A percentile compares a stretch with the other conserved stretches of the same genome.
phyloP scores from a whole-genome alignment of 225 moss, liverwort and hornwort species.

The Bryoerythrophyllum caledonicum region DNA sequence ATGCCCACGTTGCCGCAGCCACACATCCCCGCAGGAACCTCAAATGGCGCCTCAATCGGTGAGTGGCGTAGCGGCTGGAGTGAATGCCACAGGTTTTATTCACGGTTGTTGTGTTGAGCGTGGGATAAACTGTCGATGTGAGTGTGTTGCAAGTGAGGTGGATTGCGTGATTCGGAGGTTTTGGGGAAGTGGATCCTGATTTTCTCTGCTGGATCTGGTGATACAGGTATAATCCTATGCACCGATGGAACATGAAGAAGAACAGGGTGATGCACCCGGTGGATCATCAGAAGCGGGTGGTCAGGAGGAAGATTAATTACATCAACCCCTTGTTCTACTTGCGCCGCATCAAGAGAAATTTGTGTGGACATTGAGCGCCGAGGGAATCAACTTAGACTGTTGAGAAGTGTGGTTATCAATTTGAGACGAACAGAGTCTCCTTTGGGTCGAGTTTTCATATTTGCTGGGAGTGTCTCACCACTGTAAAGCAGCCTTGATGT shows the following conservation, averaged over 20 bases:
- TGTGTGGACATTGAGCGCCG: slow-evolving; percentile 26
- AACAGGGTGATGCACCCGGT: slow-evolving; percentile 48
- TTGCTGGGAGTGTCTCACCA: background rate
- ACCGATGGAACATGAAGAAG: slow-evolving; percentile 56
- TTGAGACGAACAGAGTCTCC: background rate
- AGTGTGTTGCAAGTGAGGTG: too few relatives aligned
- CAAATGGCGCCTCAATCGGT: slow-evolving; percentile 58
- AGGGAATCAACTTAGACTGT: background rate
- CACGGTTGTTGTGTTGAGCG: too few relatives aligned
- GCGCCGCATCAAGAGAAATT: slow-evolving; percentile 30
- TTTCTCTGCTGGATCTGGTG: background rate
- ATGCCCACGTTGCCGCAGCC: slow-evolving; percentile 35
- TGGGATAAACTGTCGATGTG: background rate
- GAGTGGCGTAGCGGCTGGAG: too few relatives aligned
- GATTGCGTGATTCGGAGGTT: background rate
- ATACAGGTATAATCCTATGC: slow-evolving; percentile 47
- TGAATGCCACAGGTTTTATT: too few relatives aligned
- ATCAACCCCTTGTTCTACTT: slow-evolving; percentile 26
- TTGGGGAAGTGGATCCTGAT: background rate
- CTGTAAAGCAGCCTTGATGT: background rate
- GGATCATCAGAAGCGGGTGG: slow-evolving; percentile 44
- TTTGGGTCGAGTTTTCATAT: background rate
- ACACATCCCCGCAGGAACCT: slow-evolving; percentile 47
- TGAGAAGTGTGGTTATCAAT: background rate
- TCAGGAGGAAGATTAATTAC: slow-evolving; percentile 39